These are phyloP conservation scores for Fusarium tjaetaba DNA, from an alignment of 2,329 filamentous ascomycete species.

Conservation along the genomic window DNA sequence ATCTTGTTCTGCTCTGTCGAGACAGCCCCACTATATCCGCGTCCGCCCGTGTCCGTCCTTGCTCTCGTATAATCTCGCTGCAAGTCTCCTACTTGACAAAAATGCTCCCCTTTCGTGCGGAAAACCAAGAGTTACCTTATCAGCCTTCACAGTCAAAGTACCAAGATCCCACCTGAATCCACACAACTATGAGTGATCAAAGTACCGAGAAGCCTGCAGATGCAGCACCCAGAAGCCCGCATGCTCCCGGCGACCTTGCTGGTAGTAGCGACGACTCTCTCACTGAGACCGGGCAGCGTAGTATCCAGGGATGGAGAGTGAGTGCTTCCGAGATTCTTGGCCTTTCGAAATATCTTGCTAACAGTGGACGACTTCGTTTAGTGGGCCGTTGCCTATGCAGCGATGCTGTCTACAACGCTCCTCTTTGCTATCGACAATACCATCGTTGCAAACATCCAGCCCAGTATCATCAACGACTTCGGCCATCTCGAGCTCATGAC, in stretches of 20 bases:
- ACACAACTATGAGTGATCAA: neutral
- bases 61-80: neutral
- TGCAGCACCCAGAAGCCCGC: neutral
- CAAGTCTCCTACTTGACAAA: neutral
- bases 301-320: neutral
- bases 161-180: neutral
- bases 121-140: neutral
- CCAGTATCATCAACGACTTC: neutral
- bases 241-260: neutral
- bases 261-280: neutral
- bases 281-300: neutral
- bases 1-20: accelerated
- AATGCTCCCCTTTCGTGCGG: neutral
- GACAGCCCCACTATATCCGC: neutral
- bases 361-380: neutral
- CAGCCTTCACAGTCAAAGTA: accelerated
- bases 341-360: accelerated
- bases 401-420: neutral
- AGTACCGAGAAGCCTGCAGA: neutral
- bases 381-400: neutral
- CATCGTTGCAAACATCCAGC: neutral
- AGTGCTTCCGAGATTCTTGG: accelerated
- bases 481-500: neutral
- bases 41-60: neutral
- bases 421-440: neutral